Base-by-base conservation (phyloP, 2,329 filamentous ascomycete species). In the Sarocladium brachiariae region DNA sequence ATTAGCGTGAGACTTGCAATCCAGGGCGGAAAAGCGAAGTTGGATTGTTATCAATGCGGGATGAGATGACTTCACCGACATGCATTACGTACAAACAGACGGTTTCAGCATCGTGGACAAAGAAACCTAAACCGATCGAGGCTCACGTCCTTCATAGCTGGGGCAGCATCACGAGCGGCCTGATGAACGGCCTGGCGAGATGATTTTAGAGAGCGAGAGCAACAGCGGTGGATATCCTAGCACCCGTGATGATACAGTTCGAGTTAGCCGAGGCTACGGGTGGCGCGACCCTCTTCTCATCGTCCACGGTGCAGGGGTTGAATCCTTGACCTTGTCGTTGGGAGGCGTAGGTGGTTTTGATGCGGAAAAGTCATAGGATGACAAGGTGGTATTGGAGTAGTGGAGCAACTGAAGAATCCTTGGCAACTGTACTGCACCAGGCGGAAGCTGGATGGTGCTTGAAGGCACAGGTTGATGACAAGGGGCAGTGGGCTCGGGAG, bases 1-100 rank as follows among this genome's bases (percentile, higher is more conserved):
- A 23, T 35, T 48, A 35, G 25, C 33, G 33, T 35, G 33, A n/a
- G n/a, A n/a, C n/a, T 35, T n/a, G 6, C 5, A 10, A n/a, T 35
- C 14, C 6, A n/a, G 14, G 33, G 14, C 14, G n/a, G n/a, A n/a
- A 35, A 5, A 35, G 5, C 18, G 33, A n/a, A 35, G 30, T n/a
- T n/a, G 14, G 33, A 33, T 14, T n/a, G n/a, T n/a, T n/a, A n/a
- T n/a, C n/a, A n/a, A 27, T 24, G 45, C 13, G 45, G 30, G 18
- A 13, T 10, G 25, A 24, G 24, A 27, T 45, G 21, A 7, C 39
- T 45, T 33, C 34, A 48, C 45, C 45, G 45, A 34, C 45, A 48
- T n/a, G 45, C 45, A 48, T 21, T 48, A 18, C 45, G n/a, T n/a
- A n/a, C n/a, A 48, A 11, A 30, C 45, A 18, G 45, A 48, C 14